Evolutionary conservation across 1,139 yeast genomes (phyloP).

Genomic region (Spencermartinsiella ligniputridi): DNA sequence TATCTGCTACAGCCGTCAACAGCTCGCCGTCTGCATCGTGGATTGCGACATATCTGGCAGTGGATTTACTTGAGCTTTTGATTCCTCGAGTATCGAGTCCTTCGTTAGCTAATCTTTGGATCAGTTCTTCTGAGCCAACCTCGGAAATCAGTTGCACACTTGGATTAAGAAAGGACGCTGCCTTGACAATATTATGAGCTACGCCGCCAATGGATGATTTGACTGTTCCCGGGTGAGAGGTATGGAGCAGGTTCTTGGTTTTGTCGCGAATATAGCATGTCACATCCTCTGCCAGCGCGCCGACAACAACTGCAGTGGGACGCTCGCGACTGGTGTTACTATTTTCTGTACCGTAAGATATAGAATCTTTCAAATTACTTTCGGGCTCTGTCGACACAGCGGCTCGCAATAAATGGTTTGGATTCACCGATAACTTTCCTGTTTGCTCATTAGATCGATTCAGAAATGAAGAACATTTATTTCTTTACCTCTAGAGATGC

Average conservation of each 20-base stretch:
- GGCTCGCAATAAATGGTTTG: no score
- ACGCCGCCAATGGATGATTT: constrained; percentile 73
- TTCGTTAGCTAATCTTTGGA: constrained; percentile 36
- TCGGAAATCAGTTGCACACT: constrained; percentile 46
- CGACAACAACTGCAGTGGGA: constrained; percentile 46
- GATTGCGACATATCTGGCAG: constrained; percentile 72
- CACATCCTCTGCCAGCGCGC: constrained; percentile 75
- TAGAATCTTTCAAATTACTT: no score
- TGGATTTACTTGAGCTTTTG: constrained; percentile 31
- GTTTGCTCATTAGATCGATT: no score
- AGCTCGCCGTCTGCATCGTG: constrained; percentile 62
- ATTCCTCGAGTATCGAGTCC: constrained; percentile 44
- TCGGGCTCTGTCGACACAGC: no score
- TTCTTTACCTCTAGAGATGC: constrained; percentile 36
- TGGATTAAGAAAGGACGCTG: constrained; percentile 35
- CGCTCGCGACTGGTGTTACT: no score
- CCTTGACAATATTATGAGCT: constrained; percentile 69
- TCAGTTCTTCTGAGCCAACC: constrained; percentile 47
- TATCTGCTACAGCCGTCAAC: constrained; percentile 77
- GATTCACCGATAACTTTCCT: no score
- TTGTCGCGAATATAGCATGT: constrained; percentile 38
- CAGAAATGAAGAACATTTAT: no score
- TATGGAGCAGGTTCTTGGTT: constrained; percentile 39
- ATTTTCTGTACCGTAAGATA: no score
- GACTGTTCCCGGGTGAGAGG: constrained; percentile 70